These are phyloP conservation scores for Sporormia fimetaria DNA, from an alignment of 495 filamentous ascomycete genomes.

Conservation along the genomic window DNA sequence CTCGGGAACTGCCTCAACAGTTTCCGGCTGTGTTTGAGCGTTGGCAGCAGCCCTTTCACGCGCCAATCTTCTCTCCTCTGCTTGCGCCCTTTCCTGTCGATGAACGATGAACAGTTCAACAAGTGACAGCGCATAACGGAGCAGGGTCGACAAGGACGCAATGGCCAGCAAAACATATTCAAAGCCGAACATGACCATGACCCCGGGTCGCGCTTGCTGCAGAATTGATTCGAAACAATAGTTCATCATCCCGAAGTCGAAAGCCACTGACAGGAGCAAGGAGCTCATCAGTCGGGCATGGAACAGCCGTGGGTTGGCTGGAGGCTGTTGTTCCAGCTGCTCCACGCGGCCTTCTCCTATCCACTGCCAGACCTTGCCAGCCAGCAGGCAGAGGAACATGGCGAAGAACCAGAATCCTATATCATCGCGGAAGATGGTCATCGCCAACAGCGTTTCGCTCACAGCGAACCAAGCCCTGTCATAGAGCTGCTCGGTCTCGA, in stretches of 20 bases:
- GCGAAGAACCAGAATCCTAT: constrained; percentile 86
- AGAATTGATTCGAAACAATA: constrained; percentile 77
- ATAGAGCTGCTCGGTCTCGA: constrained; percentile 93
- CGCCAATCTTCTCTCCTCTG: constrained; percentile 46
- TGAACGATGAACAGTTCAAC: constrained; percentile 62
- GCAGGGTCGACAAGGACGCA: constrained; percentile 63
- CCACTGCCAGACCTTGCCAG: constrained; percentile 96
- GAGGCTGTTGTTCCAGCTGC: constrained; percentile 87
- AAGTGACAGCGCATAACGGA: constrained; percentile 70
- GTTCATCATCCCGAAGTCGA: constrained; percentile 62
- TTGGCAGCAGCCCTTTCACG: constrained; percentile 50
- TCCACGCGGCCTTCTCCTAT: constrained; percentile 92
- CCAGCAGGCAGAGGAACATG: constrained; percentile 89
- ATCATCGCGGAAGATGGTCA: constrained; percentile 98
- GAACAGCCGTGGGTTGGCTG: constrained; percentile 79
- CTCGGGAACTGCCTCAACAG: constrained; percentile 29
- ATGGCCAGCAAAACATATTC: constrained; percentile 84
- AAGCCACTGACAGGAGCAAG: constrained; percentile 61
- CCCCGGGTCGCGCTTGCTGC: constrained; percentile 74
- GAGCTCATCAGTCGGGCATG: constrained; percentile 72
- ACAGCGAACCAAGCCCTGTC: constrained; percentile 97
- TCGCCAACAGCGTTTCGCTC: constrained; percentile 90
- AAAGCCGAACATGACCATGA: constrained; percentile 99
- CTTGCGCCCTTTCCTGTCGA: constrained; percentile 53
- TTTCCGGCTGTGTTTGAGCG: constrained; percentile 30